These are phyloP conservation scores for Thalassia testudinum DNA, from an alignment of 116 monocot species.

Conservation along the genomic window DNA sequence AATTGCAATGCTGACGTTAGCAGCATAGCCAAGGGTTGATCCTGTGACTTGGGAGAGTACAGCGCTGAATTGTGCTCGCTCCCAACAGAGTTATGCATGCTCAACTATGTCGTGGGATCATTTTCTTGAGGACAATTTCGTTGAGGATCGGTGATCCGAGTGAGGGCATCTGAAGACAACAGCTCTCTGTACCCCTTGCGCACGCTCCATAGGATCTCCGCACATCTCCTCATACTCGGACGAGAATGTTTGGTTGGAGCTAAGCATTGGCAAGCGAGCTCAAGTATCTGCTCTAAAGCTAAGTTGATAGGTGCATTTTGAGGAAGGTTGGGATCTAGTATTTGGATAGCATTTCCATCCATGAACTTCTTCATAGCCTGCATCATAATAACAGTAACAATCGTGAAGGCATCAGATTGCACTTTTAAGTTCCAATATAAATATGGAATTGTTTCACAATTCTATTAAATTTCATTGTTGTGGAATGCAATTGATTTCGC, in stretches of 20 bases:
- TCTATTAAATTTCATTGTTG: no score
- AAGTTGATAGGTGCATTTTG: constrained; percentile 30
- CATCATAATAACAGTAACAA: not conserved
- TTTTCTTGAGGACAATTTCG: not conserved
- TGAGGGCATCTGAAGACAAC: constrained; percentile 14
- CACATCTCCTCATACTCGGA: constrained; percentile 66
- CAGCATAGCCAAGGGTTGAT: no score
- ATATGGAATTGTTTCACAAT: no score
- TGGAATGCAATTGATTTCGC: no score
- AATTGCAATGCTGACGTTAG: no score
- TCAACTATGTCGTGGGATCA: no score
- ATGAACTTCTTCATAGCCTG: constrained; percentile 69
- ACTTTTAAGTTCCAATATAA: no score
- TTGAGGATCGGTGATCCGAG: not conserved
- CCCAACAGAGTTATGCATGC: no score
- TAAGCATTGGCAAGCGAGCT: constrained; percentile 48
- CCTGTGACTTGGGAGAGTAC: no score
- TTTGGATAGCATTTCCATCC: constrained; percentile 27
- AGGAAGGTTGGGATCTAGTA: constrained; percentile 39
- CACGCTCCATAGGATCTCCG: constrained; percentile 69
- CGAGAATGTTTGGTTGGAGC: constrained; percentile 36
- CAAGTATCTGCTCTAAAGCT: constrained; percentile 60
- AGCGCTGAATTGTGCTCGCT: no score
- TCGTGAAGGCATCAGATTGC: no score
- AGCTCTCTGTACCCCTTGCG: constrained; percentile 54